Percentiles rank a stretch among this genome's conserved stretches.
phyloP scores from a whole-genome alignment of 768 basidiomycete genomes.

The Leccinellum albellum region DNA sequence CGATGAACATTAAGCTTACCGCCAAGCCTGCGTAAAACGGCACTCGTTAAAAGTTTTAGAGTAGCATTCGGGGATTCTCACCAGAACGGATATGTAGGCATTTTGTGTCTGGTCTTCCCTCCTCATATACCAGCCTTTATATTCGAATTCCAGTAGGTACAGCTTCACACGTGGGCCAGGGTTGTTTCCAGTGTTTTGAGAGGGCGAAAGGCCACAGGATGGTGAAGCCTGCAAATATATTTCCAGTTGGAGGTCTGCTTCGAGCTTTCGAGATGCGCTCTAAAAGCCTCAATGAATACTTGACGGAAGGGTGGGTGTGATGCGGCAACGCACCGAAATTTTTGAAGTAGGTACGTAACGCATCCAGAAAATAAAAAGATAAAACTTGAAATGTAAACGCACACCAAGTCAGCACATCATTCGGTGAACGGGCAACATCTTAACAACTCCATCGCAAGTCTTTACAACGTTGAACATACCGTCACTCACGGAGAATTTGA shows the following conservation, averaged over 20 bases:
- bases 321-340: slow-evolving; percentile 1
- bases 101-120: slow-evolving; percentile 11
- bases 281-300: slow-evolving; percentile 4
- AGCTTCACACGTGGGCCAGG: slow-evolving; percentile 9
- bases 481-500: background rate
- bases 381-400: background rate
- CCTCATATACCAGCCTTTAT: slow-evolving; percentile 16
- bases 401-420: slow-evolving; percentile 5
- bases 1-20: slow-evolving; percentile 35
- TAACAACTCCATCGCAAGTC: background rate
- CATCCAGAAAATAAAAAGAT: background rate
- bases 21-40: slow-evolving; percentile 49
- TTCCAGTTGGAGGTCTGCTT: background rate
- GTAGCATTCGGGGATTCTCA: slow-evolving; percentile 11
- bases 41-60: background rate
- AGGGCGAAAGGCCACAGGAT: slow-evolving; percentile 22
- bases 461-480: background rate
- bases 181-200: background rate
- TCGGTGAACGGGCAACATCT: slow-evolving; percentile 4
- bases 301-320: background rate
- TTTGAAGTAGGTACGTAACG: slow-evolving; percentile 11
- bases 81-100: slow-evolving; percentile 33
- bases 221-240: background rate
- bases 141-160: slow-evolving; percentile 4
- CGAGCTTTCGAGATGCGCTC: slow-evolving; percentile 2